Evolutionary conservation across 139 green algal genomes (phyloP).

Genomic region (Axilococcus clingmanii): DNA sequence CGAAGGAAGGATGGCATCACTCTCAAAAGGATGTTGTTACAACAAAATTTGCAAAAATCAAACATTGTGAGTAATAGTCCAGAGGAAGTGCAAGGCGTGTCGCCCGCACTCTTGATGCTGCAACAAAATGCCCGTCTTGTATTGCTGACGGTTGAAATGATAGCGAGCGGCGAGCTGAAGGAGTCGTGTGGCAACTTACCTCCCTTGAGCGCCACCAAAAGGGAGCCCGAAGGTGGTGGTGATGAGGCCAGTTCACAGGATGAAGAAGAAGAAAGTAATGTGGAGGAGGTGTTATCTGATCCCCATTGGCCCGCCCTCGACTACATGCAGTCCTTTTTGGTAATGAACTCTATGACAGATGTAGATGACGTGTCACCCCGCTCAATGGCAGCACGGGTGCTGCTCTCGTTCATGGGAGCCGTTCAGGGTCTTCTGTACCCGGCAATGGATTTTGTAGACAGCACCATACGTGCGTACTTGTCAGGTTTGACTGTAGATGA

Average conservation of each 20-base stretch:
- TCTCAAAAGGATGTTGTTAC: slow-evolving; percentile 24
- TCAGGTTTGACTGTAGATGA: slow-evolving; percentile 31
- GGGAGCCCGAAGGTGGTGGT: neutral
- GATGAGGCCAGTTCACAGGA: neutral
- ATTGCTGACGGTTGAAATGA: slow-evolving; percentile 49
- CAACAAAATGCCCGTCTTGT: slow-evolving; percentile 64
- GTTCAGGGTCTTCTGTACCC: slow-evolving; percentile 28
- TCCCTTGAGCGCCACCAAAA: neutral
- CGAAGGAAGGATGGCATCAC: slow-evolving; percentile 34
- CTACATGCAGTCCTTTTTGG: too few relatives aligned
- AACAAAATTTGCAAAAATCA: slow-evolving; percentile 25
- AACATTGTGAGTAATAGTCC: slow-evolving; percentile 1
- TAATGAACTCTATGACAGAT: too few relatives aligned
- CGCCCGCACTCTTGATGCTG: slow-evolving; percentile 23
- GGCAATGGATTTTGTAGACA: slow-evolving; percentile 37
- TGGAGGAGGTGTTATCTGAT: too few relatives aligned
- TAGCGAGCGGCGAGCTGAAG: slow-evolving; percentile 18
- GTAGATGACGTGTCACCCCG: slow-evolving; percentile 6
- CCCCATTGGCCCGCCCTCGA: too few relatives aligned
- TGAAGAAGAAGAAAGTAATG: slow-evolving; percentile 1
- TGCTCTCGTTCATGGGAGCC: slow-evolving; percentile 56
- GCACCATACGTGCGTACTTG: slow-evolving; percentile 18
- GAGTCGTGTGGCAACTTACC: neutral
- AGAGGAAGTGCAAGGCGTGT: slow-evolving; percentile 6
- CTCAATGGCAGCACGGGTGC: slow-evolving; percentile 34